Base-by-base conservation (phyloP, 1,139 yeast species). In the Pneumocystis carinii region DNA sequence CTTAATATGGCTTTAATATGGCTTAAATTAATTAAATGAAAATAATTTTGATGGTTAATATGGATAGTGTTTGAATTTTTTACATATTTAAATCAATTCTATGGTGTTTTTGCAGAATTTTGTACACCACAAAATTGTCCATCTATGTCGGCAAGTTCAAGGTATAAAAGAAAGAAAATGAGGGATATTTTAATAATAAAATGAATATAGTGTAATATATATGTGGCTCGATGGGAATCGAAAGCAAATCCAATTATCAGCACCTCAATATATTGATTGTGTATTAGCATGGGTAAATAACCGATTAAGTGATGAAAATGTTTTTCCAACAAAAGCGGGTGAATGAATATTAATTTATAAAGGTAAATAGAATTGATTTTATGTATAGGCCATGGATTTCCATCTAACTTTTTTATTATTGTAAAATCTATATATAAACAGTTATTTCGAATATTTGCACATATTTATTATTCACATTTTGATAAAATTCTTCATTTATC, bases 381-480 rank as follows among this genome's bases (percentile, higher is more conserved):
- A 48, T 24, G 14, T 48, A 24, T 24, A 48, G 55, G 42, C 10
- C 59, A 57, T 37, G 90, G 96, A 1, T 94, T 94, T 73, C 96
- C 97, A 5, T 87, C 90, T 2, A 85, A 84, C 65, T 90, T 92
- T 70, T 74, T 84, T 65, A 83, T 86, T 70, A 95, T 89, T 69
- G 83, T 94, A 64, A 89, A 87, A 70, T 87, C 90, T 71, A 90
- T 92, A 39, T 83, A 85, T 70, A 79, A 90, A 67, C 98, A 94
- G 72, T 87, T 92, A 90, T 90, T 92, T 72, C 80, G 97, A 68
- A 87, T 92, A n/a, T 90, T 92, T 76, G 98, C 98, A 12, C 96
- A 90, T 72, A 85, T 92, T 48, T 92, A 90, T 73, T 88, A 89
- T 74, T 89, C 90, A 72, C 98, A 92, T 74, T 92, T 90, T 74